Evolutionary conservation across 179 eudicot species (phyloP), one percentile per base, ranked within the genome.

Genomic region (Gypsophila paniculata): DNA sequence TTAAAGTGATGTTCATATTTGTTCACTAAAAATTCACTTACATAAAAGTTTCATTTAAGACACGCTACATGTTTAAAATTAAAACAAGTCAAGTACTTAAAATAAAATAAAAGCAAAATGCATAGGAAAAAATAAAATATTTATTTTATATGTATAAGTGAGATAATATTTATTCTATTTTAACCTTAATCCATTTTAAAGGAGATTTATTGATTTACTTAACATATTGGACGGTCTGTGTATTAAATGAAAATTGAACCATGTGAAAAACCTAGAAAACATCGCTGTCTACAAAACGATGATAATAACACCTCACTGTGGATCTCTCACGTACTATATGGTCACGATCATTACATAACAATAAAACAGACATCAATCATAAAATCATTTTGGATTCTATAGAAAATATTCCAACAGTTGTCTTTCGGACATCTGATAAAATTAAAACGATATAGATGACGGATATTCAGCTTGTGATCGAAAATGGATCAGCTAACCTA

Each of bases 241-340:
- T n/a, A n/a, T n/a, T n/a, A n/a, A n/a, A n/a, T n/a, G n/a, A 69
- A 15, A 22, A 8, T 23, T 21, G 26, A 49, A 76, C 46, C 68
- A 65, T 68, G 71, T 68, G 71, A 29, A 68, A 49, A 12, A 2
- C 25, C 44, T 48, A 21, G 60, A 23, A 68, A 51, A 68, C 59
- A 49, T 68, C 71, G 8, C 11, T 51, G 25, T 68, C 71, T 48
- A 26, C 5, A 22, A 18, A 23, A 48, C 39, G 42, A 51, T 23
- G 17, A 68, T 51, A 51, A 68, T 14, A 51, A 68, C 59, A 48
- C 4, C 59, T 25, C 25, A 46, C 2, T 51, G 44, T 51, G 23
- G 34, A 68, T 44, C 55, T 52, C 36, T 14, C 25, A 13, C 53
- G 34, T 22, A 22, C 36, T 61, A n/a, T 19, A 38, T 32, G 66